These are phyloP conservation scores for Malus hybrid DNA, from an alignment of 331 rosid species.

Conservation along the genomic window DNA sequence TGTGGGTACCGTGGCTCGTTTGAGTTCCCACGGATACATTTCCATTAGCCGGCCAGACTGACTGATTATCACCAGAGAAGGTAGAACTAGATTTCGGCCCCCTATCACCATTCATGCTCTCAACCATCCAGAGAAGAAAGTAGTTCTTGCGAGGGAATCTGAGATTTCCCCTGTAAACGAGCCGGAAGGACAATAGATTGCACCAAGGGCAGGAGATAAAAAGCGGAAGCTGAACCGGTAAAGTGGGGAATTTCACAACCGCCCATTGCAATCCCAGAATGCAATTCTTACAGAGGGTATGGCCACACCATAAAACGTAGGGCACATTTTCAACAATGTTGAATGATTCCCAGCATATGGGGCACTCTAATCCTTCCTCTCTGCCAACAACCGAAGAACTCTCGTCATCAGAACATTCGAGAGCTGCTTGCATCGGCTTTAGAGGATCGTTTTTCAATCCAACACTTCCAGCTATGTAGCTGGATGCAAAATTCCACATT, in stretches of 20 bases:
- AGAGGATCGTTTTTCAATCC: conserved; percentile 40
- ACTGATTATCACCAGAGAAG: conserved; percentile 44
- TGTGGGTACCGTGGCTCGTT: conserved; percentile 30
- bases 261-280: conserved; percentile 95
- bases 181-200: conserved; percentile 79
- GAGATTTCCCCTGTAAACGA: conserved; percentile 73
- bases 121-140: conserved; percentile 99
- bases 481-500: conserved; percentile 93
- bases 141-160: conserved; percentile 88
- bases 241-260: conserved; percentile 79
- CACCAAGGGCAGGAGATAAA: conserved; percentile 98
- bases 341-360: conserved; percentile 93
- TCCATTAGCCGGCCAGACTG: conserved; percentile 43
- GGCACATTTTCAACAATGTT: conserved; percentile 96
- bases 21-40: conserved; percentile 35
- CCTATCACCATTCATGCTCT: conserved; percentile 90
- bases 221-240: conserved; percentile 93
- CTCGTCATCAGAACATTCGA: conserved; percentile 91
- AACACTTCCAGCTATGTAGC: conserved; percentile 64
- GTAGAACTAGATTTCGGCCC: conserved; percentile 45
- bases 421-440: conserved; percentile 41
- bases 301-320: conserved; percentile 96
- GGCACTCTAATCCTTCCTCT: conserved; percentile 95
- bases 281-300: conserved; percentile 95
- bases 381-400: conserved; percentile 56